Conservation (phyloP, 106 monocot genomes). For the Posidonia australis region DNA sequence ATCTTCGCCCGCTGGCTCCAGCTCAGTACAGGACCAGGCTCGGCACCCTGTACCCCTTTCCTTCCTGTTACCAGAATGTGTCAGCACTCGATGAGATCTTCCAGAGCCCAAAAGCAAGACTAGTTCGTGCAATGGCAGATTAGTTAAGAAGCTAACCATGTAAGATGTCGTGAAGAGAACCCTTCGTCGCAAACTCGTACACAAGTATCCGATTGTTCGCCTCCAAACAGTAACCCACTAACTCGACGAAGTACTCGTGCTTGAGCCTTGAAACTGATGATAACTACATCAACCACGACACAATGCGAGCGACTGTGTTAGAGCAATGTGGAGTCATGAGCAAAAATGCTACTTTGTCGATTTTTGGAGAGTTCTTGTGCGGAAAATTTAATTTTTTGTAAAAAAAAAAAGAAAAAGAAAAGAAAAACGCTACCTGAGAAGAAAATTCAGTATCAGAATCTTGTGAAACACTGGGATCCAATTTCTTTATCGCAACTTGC, state of each 20-base stretch:
- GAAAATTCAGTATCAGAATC: conserved; percentile 69
- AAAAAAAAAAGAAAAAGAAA: conserved; percentile 1
- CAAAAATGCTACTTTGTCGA: not conserved
- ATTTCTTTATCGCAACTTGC: conserved; percentile 60
- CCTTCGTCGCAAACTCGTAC: conserved; percentile 68
- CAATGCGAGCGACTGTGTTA: too few species aligned
- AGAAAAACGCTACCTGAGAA: conserved; percentile 39
- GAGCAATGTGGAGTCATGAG: too few species aligned
- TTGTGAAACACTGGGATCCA: conserved; percentile 51
- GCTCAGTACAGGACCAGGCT: conserved; percentile 43
- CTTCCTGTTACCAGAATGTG: conserved; percentile 10
- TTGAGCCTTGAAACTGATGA: conserved; percentile 70
- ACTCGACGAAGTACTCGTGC: conserved; percentile 54
- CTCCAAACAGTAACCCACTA: conserved; percentile 83
- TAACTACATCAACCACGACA: conserved; percentile 28
- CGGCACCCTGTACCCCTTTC: conserved; percentile 47
- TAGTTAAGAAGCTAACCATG: conserved; percentile 41
- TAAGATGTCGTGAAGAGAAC: conserved; percentile 72
- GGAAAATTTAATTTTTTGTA: too few species aligned
- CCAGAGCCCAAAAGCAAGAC: not conserved
- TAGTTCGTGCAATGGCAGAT: not conserved
- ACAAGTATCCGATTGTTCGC: conserved; percentile 55
- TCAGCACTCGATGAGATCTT: not conserved
- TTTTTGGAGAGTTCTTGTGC: not conserved
- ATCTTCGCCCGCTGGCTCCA: conserved; percentile 58